These are phyloP conservation scores for Crinitomyces ghanaensis DNA, from an alignment of 805 yeast species.

Conservation along the genomic window DNA sequence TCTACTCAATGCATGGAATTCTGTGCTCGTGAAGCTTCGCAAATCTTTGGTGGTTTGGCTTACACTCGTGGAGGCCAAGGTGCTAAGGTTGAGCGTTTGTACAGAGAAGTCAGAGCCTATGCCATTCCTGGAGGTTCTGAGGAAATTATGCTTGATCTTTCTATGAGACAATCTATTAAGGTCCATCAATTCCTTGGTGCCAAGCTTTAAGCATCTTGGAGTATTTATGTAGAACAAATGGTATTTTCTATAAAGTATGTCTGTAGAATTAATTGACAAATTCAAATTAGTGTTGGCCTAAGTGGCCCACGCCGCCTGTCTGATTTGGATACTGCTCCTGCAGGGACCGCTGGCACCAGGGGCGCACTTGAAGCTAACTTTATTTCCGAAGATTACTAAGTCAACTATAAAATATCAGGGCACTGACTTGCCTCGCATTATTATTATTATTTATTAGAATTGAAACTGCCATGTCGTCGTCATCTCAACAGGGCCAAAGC, in stretches of 20 bases:
- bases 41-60: constrained; percentile 32
- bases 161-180: constrained; percentile 29
- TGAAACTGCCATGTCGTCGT: no score
- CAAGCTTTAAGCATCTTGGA: constrained; percentile 26
- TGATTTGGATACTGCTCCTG: no score
- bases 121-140: constrained; percentile 37
- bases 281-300: no score
- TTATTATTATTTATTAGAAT: no score
- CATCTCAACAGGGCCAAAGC: neutral
- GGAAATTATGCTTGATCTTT: constrained; percentile 33
- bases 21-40: constrained; percentile 35
- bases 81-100: constrained; percentile 32
- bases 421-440: no score
- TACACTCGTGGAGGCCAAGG: constrained; percentile 35
- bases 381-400: no score
- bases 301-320: no score
- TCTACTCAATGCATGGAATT: constrained; percentile 31
- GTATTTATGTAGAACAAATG: neutral
- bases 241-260: no score
- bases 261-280: no score
- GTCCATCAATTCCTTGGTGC: constrained; percentile 32
- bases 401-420: no score
- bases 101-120: constrained; percentile 34
- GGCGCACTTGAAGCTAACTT: no score
- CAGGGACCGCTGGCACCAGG: no score